phyloP scores from a whole-genome alignment of 73 alveolate species.

The Uronychia binucleata region DNA sequence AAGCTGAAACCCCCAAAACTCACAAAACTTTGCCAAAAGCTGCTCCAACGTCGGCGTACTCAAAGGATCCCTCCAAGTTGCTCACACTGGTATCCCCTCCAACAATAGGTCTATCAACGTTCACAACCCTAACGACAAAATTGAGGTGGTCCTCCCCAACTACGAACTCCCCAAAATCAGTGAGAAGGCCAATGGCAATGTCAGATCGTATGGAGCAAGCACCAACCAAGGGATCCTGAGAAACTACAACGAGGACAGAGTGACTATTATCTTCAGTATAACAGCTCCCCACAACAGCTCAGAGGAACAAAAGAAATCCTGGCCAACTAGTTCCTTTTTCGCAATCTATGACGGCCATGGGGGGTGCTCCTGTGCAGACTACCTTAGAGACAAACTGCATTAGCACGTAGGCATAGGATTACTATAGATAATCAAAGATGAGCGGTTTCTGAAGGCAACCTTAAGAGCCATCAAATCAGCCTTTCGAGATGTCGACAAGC shows the following conservation, averaged over 20 bases:
- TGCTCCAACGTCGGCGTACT: background rate
- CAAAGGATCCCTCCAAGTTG: background rate
- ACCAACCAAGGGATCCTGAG: conserved; percentile 89
- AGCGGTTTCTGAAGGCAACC: conserved; percentile 52
- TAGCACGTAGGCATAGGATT: conserved; percentile 10
- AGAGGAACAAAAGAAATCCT: conserved; percentile 32
- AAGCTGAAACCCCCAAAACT: background rate
- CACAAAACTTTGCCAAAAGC: background rate
- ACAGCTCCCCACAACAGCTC: conserved; percentile 51
- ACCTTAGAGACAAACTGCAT: conserved; percentile 64
- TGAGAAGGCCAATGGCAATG: conserved; percentile 77
- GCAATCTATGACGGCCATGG: conserved; percentile 80
- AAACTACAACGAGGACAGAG: conserved; percentile 72
- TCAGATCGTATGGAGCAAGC: conserved; percentile 86
- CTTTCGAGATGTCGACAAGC: conserved; percentile 56
- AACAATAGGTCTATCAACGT: background rate
- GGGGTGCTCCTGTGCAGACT: conserved; percentile 70
- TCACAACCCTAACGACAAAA: background rate
- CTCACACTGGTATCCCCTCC: background rate
- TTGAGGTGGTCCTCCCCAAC: conserved; percentile 12
- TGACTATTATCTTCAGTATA: conserved; percentile 61
- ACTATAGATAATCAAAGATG: conserved; percentile 35
- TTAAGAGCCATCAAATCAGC: conserved; percentile 62
- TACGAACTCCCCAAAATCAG: conserved; percentile 76
- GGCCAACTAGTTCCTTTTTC: conserved; percentile 71